Evolutionary conservation across 1,139 yeast genomes (phyloP).

Genomic region (Yarrowia galli): DNA sequence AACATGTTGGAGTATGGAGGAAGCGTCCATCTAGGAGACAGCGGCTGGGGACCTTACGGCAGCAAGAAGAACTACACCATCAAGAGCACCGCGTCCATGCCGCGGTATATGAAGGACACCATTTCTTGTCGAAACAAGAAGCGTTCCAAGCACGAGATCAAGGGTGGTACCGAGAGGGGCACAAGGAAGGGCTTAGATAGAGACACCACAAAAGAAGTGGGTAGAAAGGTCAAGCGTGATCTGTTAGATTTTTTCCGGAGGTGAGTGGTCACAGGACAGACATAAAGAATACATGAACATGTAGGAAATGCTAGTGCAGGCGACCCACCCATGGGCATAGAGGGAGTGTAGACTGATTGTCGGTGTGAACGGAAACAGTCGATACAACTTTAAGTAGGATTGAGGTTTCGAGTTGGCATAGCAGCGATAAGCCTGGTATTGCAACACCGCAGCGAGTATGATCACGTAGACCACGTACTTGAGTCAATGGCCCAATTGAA

Average conservation of each 20-base stretch:
- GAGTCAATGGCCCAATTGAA: no score
- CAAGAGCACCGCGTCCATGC: conserved; percentile 13
- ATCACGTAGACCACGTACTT: no score
- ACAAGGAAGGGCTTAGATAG: neutral
- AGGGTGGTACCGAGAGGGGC: conserved; percentile 3
- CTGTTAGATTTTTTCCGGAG: conserved; percentile 28
- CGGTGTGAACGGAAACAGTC: no score
- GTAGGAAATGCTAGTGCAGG: no score
- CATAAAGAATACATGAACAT: neutral
- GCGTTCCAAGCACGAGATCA: conserved; percentile 3
- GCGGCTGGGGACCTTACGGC: conserved; percentile 25
- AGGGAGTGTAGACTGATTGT: no score
- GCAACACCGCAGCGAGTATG: no score
- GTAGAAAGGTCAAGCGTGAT: conserved; percentile 11
- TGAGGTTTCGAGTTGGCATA: no score
- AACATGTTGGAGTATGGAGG: conserved; percentile 31
- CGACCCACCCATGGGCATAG: no score
- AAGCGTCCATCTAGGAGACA: conserved; percentile 12
- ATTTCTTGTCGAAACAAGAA: conserved; percentile 25
- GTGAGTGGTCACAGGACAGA: neutral
- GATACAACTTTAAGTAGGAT: no score
- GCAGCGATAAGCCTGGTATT: no score
- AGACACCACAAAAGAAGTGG: neutral
- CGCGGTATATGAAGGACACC: conserved; percentile 33
- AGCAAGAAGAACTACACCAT: conserved; percentile 14